These are phyloP conservation scores for Fusarium globosum DNA, from an alignment of 2,329 filamentous ascomycete species.

Conservation along the genomic window DNA sequence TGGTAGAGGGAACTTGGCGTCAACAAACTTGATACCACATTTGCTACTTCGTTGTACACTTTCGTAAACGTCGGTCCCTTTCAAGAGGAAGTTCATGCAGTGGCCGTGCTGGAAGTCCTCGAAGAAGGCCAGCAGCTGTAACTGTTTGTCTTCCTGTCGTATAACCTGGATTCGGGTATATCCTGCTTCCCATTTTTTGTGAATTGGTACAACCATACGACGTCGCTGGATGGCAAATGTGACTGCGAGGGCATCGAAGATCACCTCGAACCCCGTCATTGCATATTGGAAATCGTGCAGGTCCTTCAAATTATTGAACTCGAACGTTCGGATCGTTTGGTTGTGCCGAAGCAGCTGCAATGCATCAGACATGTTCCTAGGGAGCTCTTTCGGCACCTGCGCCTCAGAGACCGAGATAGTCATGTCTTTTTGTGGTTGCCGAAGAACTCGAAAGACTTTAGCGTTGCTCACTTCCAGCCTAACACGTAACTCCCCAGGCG, in stretches of 20 bases:
- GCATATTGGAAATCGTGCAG: slow-evolving; percentile 83
- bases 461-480: slow-evolving; percentile 71
- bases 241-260: slow-evolving; percentile 77
- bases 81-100: slow-evolving; percentile 89
- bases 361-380: slow-evolving; percentile 71
- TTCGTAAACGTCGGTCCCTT: slow-evolving; percentile 86
- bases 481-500: slow-evolving; percentile 77
- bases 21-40: slow-evolving; percentile 80
- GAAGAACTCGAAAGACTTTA: slow-evolving; percentile 73
- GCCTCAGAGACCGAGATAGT: slow-evolving; percentile 80
- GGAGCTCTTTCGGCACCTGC: slow-evolving; percentile 69
- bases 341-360: slow-evolving; percentile 67
- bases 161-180: slow-evolving; percentile 84
- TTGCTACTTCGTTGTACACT: slow-evolving; percentile 72
- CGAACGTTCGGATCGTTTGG: slow-evolving; percentile 77
- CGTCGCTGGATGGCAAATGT: slow-evolving; percentile 85
- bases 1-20: slow-evolving; percentile 90
- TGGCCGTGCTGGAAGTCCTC: slow-evolving; percentile 87
- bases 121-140: slow-evolving; percentile 88
- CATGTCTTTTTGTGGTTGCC: slow-evolving; percentile 80
- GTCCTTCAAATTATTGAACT: slow-evolving; percentile 73
- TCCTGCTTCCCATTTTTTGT: slow-evolving; percentile 94
- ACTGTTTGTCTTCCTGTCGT: slow-evolving; percentile 72
- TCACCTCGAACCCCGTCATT: slow-evolving; percentile 81
- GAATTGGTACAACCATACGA: slow-evolving; percentile 90